Conservation (phyloP, 2,329 filamentous ascomycete species). For the Arthrobotrys conoides region DNA sequence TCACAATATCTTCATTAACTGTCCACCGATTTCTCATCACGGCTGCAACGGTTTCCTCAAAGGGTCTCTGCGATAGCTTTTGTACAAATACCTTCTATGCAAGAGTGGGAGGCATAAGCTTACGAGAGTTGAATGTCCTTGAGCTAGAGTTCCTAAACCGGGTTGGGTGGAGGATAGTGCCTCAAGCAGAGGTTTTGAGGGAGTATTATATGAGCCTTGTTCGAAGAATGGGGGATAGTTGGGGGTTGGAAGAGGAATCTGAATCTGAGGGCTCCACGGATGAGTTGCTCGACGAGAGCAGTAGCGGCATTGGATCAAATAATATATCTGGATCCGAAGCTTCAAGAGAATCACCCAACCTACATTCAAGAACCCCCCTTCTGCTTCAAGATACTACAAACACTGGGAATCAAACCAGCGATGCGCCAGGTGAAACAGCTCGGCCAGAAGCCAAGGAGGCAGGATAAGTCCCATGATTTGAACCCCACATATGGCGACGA, state of each 20-base stretch:
- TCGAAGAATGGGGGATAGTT: slow-evolving; percentile 74
- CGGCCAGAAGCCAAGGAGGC: neutral
- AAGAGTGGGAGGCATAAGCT: slow-evolving; percentile 89
- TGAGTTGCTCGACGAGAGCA: slow-evolving; percentile 47
- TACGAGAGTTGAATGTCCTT: slow-evolving; percentile 88
- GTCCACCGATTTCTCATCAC: slow-evolving; percentile 98
- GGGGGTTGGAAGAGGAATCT: slow-evolving; percentile 69
- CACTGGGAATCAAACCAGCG: slow-evolving; percentile 19
- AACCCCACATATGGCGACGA: neutral
- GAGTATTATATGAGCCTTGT: slow-evolving; percentile 94
- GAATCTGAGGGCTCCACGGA: slow-evolving; percentile 50
- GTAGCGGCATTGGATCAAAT: slow-evolving; percentile 39
- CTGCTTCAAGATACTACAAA: slow-evolving; percentile 29
- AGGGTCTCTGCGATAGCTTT: slow-evolving; percentile 95
- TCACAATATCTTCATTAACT: slow-evolving; percentile 95
- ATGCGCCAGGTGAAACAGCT: slow-evolving; percentile 24
- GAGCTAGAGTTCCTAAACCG: slow-evolving; percentile 94
- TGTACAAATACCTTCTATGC: slow-evolving; percentile 99
- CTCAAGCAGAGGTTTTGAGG: slow-evolving; percentile 90
- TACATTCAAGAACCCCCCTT: slow-evolving; percentile 41
- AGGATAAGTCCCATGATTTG: slow-evolving; percentile 20
- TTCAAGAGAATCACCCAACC: slow-evolving; percentile 39
- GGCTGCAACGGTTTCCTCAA: slow-evolving; percentile 93
- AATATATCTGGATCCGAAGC: slow-evolving; percentile 41
- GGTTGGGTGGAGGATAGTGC: slow-evolving; percentile 97